Conservation (phyloP, 2,329 filamentous ascomycete genomes). For the Fusarium succisae region DNA sequence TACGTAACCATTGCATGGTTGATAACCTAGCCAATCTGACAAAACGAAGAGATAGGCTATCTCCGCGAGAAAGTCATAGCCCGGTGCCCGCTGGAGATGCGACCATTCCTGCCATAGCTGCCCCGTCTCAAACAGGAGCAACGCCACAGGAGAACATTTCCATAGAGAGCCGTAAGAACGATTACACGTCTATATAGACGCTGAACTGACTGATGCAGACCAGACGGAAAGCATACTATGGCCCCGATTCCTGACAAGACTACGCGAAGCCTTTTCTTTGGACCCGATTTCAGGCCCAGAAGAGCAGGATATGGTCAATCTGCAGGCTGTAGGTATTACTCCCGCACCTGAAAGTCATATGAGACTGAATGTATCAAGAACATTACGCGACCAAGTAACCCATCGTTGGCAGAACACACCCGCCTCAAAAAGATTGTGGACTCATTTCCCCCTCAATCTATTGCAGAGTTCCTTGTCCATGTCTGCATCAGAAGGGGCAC, state of each 20-base stretch:
- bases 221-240: background rate
- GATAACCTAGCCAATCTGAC: accelerated
- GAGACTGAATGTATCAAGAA: background rate
- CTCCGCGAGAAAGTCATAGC: background rate
- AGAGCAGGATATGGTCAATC: background rate
- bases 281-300: background rate
- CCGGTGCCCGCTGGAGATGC: background rate
- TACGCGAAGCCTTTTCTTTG: background rate
- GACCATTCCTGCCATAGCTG: background rate
- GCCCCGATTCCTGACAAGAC: background rate
- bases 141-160: background rate
- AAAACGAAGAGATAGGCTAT: background rate
- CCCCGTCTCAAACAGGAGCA: background rate
- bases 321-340: background rate
- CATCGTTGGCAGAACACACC: background rate
- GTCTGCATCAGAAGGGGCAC: background rate
- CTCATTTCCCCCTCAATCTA: background rate
- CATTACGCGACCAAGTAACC: background rate
- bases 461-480: background rate
- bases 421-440: background rate
- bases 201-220: background rate
- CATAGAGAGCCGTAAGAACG: background rate
- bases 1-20: accelerated
- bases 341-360: accelerated
- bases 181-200: accelerated